phyloP scores from a whole-genome alignment of 2,329 filamentous ascomycete genomes.

The Pseudopyricularia javanii region DNA sequence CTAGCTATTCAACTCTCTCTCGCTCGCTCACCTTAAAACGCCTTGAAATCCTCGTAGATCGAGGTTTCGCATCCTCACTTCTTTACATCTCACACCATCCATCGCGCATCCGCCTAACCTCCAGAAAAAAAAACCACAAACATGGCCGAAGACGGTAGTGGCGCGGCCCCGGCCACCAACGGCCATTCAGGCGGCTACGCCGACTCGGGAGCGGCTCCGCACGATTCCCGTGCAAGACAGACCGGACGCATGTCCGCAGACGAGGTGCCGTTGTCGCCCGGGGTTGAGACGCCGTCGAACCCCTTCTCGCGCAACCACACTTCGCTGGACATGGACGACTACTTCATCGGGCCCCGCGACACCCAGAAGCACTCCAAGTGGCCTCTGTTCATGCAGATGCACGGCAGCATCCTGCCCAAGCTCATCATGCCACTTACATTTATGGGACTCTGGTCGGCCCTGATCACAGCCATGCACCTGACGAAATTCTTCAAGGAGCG shows the following conservation, averaged over 20 bases:
- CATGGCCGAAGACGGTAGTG: constrained; percentile 5
- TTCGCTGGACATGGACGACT: constrained; percentile 28
- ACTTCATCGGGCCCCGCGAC: constrained; percentile 51
- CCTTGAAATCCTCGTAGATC: too few relatives aligned
- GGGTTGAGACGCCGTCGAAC: constrained; percentile 12
- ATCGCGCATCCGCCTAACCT: too few relatives aligned
- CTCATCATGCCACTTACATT: constrained; percentile 59
- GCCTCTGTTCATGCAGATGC: constrained; percentile 64
- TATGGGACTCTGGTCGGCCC: constrained; percentile 53
- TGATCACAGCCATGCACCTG: constrained; percentile 35
- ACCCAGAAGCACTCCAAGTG: constrained; percentile 66
- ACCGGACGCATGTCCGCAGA: neutral
- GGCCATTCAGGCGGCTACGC: neutral
- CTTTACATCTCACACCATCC: neutral
- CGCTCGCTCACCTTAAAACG: neutral
- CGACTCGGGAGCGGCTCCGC: neutral
- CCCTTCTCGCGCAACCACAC: constrained; percentile 18
- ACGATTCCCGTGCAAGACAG: neutral
- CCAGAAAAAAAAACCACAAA: neutral
- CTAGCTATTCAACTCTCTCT: neutral
- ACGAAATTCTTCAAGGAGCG: neutral
- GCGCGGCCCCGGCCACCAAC: neutral
- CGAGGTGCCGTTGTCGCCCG: constrained; percentile 14
- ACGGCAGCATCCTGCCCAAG: constrained; percentile 60
- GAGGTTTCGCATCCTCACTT: neutral